Evolutionary conservation across 1,284 basidiomycete species (phyloP), one percentile per base, ranked within the genome.

Genomic region (Cutaneotrichosporon dermatis): DNA sequence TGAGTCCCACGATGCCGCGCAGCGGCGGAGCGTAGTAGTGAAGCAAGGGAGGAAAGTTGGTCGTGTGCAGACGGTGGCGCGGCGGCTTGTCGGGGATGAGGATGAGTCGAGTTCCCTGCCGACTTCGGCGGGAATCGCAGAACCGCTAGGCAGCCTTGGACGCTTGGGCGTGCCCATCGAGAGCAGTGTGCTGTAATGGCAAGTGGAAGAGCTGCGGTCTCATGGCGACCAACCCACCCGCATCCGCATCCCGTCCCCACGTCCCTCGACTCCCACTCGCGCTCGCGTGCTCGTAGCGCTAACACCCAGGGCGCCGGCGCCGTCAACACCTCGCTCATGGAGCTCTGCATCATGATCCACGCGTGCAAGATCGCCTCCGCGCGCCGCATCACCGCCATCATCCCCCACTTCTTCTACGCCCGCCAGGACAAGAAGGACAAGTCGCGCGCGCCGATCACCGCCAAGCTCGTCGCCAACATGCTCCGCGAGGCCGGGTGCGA

Each of bases 381-480:
- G 55, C 90, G 89, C 75, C 84, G 96, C 66, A 97, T 99, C 75
- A 98, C 95, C 15, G 95, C 95, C 36, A 93, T 99, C 66, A 84
- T 96, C 58, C 94, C 93, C 49, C 85, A 96, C 54, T 97, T 94
- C 80, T 92, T 92, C 15, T 97, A 97, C 78, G 86, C 93, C 34
- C 84, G 93, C 50, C 93, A 99, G 80, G 96, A 99, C 82, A 99
- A 99, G 80, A 99, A 99, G 81, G 96, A 99, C 84, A 99, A 99
- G 82, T 94, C 90, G 68, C 85, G 96, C 56, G 96, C 96, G 15
- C 96, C 96, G 48, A 99, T 99, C 75, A 95, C 95, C 4, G 96
- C 96, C 54, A 99, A 99, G 79, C 85, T 99, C 39, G 92, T 99
- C 33, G 96, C 96, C 60, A 99, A 99, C 80, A 99, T 99, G 95